Base-by-base conservation (phyloP, 140 eudicot species). In the Cichorium intybus region DNA sequence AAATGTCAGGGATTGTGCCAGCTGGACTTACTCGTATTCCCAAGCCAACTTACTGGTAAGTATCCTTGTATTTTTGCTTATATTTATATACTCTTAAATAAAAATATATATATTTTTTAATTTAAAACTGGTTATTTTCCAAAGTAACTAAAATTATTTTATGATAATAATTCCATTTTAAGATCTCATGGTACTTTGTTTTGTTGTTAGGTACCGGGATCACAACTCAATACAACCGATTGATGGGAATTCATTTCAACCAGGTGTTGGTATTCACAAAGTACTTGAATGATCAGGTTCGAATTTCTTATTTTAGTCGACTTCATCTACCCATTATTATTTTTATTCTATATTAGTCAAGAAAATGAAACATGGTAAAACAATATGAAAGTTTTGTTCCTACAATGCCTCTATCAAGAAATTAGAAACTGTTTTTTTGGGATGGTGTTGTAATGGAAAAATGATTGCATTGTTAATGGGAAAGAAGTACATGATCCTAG, bases 201-300 rank as follows among this genome's bases (percentile, higher is more conserved):
- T 27, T 35, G 4, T 24, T 51, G 54, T 75, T 79, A 90, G 97
- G 85, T 91, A 80, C 77, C 33, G 87, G 83, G 97, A 87, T 87
- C 96, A 91, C 77, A 91, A n/a, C n/a, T n/a, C n/a, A n/a, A n/a
- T n/a, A n/a, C n/a, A n/a, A 91, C 72, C 96, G 84, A 73, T 85
- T 91, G 71, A 87, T 82, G 96, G 95, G 51, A 90, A 90, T 76
- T 78, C 94, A 56, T 90, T 90, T 77, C 77, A 90, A 50, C 84
- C 83, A 6, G 97, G 97, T 37, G 97, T 90, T 51, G 97, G 97
- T 22, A 60, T 80, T 58, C 95, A 90, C 78, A 83, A 90, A 75
- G 90, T 85, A 74, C 95, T 90, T 4, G 97, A 90, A 74, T 80
- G 84, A 56, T 72, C 95, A 64, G 95, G 84, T 67, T 75, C 94